Evolutionary conservation across 2,329 filamentous ascomycete genomes (phyloP), one percentile per base, ranked within the genome.

Genomic region (Proliferodiscus dingleyae): DNA sequence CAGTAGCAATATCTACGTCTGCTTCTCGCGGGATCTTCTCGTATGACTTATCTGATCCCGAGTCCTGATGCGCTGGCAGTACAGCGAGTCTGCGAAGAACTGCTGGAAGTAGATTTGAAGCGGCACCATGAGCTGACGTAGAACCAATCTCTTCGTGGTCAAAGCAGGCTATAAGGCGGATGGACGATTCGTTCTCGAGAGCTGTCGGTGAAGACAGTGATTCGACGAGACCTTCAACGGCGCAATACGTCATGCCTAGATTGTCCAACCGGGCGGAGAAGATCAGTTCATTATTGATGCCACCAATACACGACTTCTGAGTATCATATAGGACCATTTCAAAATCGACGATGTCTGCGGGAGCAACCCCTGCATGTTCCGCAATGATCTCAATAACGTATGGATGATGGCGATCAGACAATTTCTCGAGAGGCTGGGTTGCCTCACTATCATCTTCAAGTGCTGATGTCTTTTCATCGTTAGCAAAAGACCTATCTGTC

Each of bases 131-230:
- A 4, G 91, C 90, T 2, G 89, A 95, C 47, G 80, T 83, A 51
- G 88, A 95, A 43, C 93, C 93, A 61, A 98, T 93, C 65, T 98
- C 93, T 68, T 98, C 93, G 69, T 98, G 90, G 65, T 98, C 93
- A 66, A 98, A 98, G 68, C 91, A 87, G 28, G 89, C 85, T 56
- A 94, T 85, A n/a, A 98, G 74, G 37, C 93, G 88, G 61, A 97
- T 96, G 15, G 80, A 84, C 3, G 79, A 72, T 61, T 96, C 91
- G 18, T 84, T 69, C 34, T 89, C 80, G 22, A 97, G 77, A 5
- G 84, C 77, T 3, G 73, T 69, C 10, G 78, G 65, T 2, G 79
- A 74, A 16, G 74, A 68, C 21, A 94, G 71, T 0, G 91, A 96
- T 53, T 84, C 77, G 59, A 97, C 89, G 46, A 98, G 74, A 45